Percentiles rank a stretch among this genome's conserved stretches.
Conservation (phyloP, 1,139 yeast genomes). For the Geotrichum restrictum region DNA sequence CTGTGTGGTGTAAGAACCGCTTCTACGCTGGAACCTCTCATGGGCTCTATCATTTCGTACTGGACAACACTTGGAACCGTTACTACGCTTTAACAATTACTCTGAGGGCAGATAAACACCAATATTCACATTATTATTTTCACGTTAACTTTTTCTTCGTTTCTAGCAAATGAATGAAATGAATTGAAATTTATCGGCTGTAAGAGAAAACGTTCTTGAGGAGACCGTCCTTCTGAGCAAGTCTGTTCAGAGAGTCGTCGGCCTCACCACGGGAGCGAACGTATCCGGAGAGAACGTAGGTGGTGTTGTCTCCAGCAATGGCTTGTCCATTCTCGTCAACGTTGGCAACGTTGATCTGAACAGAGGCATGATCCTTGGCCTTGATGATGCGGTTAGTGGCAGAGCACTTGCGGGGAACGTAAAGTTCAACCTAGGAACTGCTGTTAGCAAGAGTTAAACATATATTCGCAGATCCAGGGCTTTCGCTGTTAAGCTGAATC, state of each 20-base stretch:
- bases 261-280: constrained; percentile 90
- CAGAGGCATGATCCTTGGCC: constrained; percentile 99
- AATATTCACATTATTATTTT: background rate
- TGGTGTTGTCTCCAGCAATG: constrained; percentile 83
- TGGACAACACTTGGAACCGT: too few species aligned
- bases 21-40: too few species aligned
- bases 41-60: too few species aligned
- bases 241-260: constrained; percentile 98
- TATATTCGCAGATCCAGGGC: too few species aligned
- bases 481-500: too few species aligned
- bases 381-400: constrained; percentile 99
- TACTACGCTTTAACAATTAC: background rate
- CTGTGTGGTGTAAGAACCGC: too few species aligned
- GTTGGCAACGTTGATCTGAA: constrained; percentile 83
- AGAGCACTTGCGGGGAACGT: constrained; percentile 99
- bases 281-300: constrained; percentile 97
- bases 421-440: constrained; percentile 81
- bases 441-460: background rate
- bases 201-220: constrained; percentile 98
- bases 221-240: constrained; percentile 98
- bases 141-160: constrained; percentile 7
- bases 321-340: constrained; percentile 96
- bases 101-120: background rate
- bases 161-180: constrained; percentile 10
- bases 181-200: constrained; percentile 74